phyloP scores from a whole-genome alignment of 345 rosid species.

The Syzygium oleosum region DNA sequence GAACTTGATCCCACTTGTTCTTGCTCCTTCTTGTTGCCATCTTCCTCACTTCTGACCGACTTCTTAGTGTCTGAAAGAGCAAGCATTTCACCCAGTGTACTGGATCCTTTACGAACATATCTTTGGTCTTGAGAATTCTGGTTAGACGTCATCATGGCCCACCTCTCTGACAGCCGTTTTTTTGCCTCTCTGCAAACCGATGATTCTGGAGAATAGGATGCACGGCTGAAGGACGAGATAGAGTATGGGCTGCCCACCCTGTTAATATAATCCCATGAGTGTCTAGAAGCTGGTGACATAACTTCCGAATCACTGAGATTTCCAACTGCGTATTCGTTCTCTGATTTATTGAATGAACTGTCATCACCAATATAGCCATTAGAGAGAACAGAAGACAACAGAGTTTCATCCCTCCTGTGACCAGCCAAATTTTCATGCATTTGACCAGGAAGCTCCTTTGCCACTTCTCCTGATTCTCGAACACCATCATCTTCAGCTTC shows the following conservation, averaged over 20 bases:
- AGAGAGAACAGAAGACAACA: slow-evolving; percentile 73
- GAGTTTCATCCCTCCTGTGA: slow-evolving; percentile 66
- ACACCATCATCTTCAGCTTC: slow-evolving; percentile 46
- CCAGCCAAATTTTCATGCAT: slow-evolving; percentile 44
- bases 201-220: slow-evolving; percentile 81
- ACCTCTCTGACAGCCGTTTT: slow-evolving; percentile 82
- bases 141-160: slow-evolving; percentile 82
- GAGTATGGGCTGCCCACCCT: slow-evolving; percentile 65
- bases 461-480: slow-evolving; percentile 54
- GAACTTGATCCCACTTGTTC: slow-evolving; percentile 48
- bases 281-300: slow-evolving; percentile 66
- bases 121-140: slow-evolving; percentile 47
- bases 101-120: slow-evolving; percentile 46
- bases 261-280: slow-evolving; percentile 80
- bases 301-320: slow-evolving; percentile 72
- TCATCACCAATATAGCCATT: slow-evolving; percentile 82
- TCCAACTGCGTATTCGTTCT: slow-evolving; percentile 42
- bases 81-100: slow-evolving; percentile 95
- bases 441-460: slow-evolving; percentile 44
- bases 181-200: slow-evolving; percentile 78
- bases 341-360: slow-evolving; percentile 76
- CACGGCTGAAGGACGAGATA: slow-evolving; percentile 58
- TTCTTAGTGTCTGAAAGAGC: slow-evolving; percentile 58
- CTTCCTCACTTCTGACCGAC: slow-evolving; percentile 26
- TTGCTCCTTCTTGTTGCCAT: slow-evolving; percentile 22